Evolutionary conservation across 2,329 filamentous ascomycete species (phyloP).

Genomic region (Sporothrix mexicana): DNA sequence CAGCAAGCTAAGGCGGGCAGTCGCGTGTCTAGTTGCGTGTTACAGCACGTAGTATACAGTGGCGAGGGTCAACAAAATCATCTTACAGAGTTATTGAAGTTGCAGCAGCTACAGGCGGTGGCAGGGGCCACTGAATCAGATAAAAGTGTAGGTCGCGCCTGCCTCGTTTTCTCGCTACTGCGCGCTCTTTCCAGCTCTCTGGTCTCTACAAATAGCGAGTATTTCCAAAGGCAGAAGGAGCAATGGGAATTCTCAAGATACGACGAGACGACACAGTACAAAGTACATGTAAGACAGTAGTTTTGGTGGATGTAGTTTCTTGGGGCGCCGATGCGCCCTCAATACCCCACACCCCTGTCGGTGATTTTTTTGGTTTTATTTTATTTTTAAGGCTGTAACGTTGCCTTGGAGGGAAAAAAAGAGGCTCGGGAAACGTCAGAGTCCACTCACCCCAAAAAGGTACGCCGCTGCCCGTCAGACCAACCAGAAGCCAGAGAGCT

Average conservation of each 20-base stretch:
- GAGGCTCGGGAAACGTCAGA: conserved; percentile 29
- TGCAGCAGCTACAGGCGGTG: neutral
- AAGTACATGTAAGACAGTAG: no score
- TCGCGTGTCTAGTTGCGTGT: conserved; percentile 2
- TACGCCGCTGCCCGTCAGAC: conserved; percentile 23
- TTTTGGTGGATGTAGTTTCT: conserved; percentile 10
- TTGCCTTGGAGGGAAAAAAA: conserved; percentile 32
- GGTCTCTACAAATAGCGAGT: no score
- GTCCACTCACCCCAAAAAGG: conserved; percentile 4
- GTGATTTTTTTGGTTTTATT: neutral
- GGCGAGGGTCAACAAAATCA: neutral
- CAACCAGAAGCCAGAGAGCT: neutral
- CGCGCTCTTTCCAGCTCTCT: neutral
- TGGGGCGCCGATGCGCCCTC: neutral
- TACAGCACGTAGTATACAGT: neutral
- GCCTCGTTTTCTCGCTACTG: neutral
- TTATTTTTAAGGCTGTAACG: conserved; percentile 35
- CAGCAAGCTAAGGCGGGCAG: neutral
- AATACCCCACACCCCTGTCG: conserved; percentile 9
- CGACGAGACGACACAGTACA: no score
- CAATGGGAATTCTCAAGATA: neutral
- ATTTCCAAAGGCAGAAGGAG: neutral
- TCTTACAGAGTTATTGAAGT: neutral
- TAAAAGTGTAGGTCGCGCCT: neutral
- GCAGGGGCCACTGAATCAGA: neutral